Evolutionary conservation across 2,329 filamentous ascomycete species (phyloP), one percentile per base, ranked within the genome.

Genomic region (Aphanoascus verrucosus): DNA sequence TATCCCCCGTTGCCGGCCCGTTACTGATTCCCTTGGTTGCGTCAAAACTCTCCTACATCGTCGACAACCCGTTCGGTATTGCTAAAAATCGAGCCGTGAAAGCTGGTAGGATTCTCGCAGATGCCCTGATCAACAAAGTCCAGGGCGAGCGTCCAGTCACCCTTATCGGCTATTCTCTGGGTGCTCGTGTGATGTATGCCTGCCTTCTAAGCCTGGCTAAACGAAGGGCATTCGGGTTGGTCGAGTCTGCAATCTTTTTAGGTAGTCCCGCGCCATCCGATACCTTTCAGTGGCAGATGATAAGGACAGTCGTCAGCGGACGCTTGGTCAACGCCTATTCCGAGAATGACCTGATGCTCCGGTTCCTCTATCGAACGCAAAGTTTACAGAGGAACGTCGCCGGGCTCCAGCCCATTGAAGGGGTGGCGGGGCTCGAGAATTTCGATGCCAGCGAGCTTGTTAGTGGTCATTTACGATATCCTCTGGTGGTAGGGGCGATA

Each of bases 281-380:
- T 43, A 69, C 79, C 0, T 76, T 76, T 1, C 81, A 88, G 60
- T 96, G 90, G 90, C 78, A 83, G 43, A 75, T 80, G 37, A 81
- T 94, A 59, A 81, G 88, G 31, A 81, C 80, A 43, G 87, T 91
- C 0, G 88, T 94, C 0, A 81, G 84, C 1, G 89, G 90, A 1
- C 80, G 85, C 54, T 77, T 95, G 6, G 85, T 94, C 61, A 96
- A 96, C 61, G 88, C 91, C 7, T 95, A 85, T 69, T 91, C 87
- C 1, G 82, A 84, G 50, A 90, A 93, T 56, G 90, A 96, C 68
- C 86, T 88, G 63, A 82, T 96, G 32, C 80, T 96, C 1, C 89
- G 82, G 0, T 91, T 95, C 65, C 74, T 95, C 15, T 95, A 96
- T 67, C 82, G 90, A 43, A 84, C 88, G 1, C 88, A 86, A 40